Base-by-base conservation (phyloP, 1,139 yeast species). In the Nematodospora anomalae region DNA sequence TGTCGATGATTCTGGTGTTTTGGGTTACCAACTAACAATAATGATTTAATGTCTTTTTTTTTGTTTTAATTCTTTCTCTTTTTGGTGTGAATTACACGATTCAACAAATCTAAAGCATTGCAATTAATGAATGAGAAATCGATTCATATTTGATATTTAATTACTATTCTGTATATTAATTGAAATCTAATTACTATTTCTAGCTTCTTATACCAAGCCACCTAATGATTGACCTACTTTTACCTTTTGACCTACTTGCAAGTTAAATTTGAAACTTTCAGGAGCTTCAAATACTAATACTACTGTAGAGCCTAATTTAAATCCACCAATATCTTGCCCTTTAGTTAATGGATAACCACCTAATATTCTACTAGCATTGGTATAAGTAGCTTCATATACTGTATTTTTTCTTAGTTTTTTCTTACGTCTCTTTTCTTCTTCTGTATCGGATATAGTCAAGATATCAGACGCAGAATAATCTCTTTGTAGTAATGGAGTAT, bases 271-370 rank as follows among this genome's bases (percentile, higher is more conserved):
- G 62, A 90, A 94, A 45, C 68, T 68, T 38, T 71, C 73, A 25
- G 98, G 98, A 1, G 97, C 98, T 62, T 94, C 98, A 64, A 94
- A 94, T 22, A 94, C 94, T 44, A 94, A 71, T 12, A 94, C 98
- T 20, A 94, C 95, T 0, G 99, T 94, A 26, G 95, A 83, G 0
- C 99, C 99, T 37, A 94, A 71, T 67, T 86, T 87, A 62, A 94
- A 94, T 0, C 98, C 98, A 31, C 99, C 99, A 74, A 94, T 85
- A 62, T 94, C 96, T 55, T 88, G 88, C 28, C 98, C 98, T 60
- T 87, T 89, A 16, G 79, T 69, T 42, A 92, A 73, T 2, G 99
- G 98, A 53, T 78, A 80, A 3, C 99, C 99, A 4, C 90, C 87
- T 33, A 90, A 68, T n/a, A 84, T 53, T 33, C 76, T 69, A 44